phyloP scores from a whole-genome alignment of 495 filamentous ascomycete genomes.

The Cudoniella acicularis region DNA sequence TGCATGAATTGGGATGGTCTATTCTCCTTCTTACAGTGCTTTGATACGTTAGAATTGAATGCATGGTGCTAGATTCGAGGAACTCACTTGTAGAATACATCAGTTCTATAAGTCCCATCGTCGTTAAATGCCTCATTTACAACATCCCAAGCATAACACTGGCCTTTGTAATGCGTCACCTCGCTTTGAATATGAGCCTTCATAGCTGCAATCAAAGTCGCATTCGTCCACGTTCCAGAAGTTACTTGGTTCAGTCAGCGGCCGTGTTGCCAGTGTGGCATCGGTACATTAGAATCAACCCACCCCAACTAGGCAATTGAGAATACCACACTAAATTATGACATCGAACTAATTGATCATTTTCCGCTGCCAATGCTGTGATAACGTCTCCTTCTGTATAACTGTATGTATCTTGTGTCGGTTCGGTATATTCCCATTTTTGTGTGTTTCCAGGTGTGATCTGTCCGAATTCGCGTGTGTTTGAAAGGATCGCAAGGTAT shows the following conservation, averaged over 20 bases:
- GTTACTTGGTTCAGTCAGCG: constrained; percentile 37
- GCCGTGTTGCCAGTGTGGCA: not conserved
- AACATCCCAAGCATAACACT: constrained; percentile 53
- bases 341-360: constrained; percentile 53
- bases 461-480: constrained; percentile 44
- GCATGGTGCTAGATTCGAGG: not conserved
- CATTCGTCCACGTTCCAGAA: constrained; percentile 51
- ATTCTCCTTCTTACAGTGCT: not conserved
- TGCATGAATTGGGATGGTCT: not conserved
- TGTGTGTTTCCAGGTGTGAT: constrained; percentile 38
- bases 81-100: constrained; percentile 51
- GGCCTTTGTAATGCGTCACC: constrained; percentile 52
- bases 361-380: constrained; percentile 44
- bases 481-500: constrained; percentile 23
- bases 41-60: not conserved
- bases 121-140: constrained; percentile 70
- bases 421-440: constrained; percentile 48
- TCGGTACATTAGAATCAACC: too few relatives aligned
- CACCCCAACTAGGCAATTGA: constrained; percentile 57
- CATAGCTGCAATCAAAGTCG: constrained; percentile 46
- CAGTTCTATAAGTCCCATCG: constrained; percentile 54
- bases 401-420: constrained; percentile 40
- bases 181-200: constrained; percentile 51
- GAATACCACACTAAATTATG: constrained; percentile 61
- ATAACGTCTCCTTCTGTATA: constrained; percentile 50